Evolutionary conservation across 768 basidiomycete species (phyloP).

Genomic region (button mushroom (Agaricus bisporus)): DNA sequence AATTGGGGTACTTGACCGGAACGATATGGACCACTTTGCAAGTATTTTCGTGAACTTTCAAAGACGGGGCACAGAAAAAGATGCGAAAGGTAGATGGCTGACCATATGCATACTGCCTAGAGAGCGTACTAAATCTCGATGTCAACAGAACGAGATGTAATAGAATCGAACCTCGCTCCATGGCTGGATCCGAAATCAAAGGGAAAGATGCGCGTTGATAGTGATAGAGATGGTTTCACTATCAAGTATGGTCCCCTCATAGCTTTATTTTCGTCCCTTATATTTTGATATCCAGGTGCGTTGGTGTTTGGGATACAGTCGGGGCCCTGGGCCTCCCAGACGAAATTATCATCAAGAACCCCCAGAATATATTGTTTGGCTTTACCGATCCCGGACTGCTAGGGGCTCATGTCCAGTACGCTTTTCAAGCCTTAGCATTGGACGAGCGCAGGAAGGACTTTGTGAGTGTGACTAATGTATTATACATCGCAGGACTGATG

Average conservation of each 20-base stretch:
- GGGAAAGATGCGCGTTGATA: conserved; percentile 47
- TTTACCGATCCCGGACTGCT: conserved; percentile 49
- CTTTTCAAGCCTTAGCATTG: conserved; percentile 66
- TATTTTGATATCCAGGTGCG: conserved; percentile 33
- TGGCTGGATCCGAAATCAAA: conserved; percentile 49
- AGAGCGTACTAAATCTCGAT: no score
- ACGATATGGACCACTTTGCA: conserved; percentile 68
- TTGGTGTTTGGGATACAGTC: conserved; percentile 79
- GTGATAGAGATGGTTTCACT: conserved; percentile 43
- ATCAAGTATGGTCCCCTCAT: conserved; percentile 43
- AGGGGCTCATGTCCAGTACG: conserved; percentile 57
- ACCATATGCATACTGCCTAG: no score
- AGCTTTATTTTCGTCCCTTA: background rate
- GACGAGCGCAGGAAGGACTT: conserved; percentile 66
- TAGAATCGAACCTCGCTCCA: conserved; percentile 40
- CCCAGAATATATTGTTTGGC: conserved; percentile 51
- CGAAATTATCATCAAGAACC: conserved; percentile 43
- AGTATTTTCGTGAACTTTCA: conserved; percentile 57
- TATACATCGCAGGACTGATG: background rate
- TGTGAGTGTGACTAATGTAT: conserved; percentile 32
- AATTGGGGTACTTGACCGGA: conserved; percentile 65
- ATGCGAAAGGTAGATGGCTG: conserved; percentile 33
- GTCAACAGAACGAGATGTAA: conserved; percentile 27
- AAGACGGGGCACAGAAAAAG: conserved; percentile 49
- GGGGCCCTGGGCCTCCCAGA: conserved; percentile 66